Percentiles rank a stretch among this genome's conserved stretches.
Evolutionary conservation across 495 filamentous ascomycete species (phyloP).

Genomic region (Tuber brumale): DNA sequence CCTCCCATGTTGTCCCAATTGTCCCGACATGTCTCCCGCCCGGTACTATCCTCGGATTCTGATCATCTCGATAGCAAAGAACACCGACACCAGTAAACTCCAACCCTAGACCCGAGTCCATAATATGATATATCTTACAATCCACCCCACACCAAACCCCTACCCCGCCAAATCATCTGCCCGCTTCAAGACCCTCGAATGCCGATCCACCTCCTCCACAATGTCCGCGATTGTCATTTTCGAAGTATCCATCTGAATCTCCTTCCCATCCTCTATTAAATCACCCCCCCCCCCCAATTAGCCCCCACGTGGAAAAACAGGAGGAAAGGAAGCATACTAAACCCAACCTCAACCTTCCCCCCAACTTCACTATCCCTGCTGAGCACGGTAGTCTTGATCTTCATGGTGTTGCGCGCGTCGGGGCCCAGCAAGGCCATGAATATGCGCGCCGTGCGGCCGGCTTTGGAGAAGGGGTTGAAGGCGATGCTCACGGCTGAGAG

Average conservation of each 20-base stretch:
- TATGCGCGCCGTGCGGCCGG: slow-evolving; percentile 69
- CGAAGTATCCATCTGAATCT: slow-evolving; percentile 62
- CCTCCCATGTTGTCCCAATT: not conserved
- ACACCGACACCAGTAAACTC: not conserved
- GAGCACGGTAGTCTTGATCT: slow-evolving; percentile 72
- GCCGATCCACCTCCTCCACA: slow-evolving; percentile 79
- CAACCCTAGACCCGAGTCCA: not conserved
- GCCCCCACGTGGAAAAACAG: not conserved
- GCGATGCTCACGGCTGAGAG: slow-evolving; percentile 73
- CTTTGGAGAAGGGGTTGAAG: slow-evolving; percentile 85
- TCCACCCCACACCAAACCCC: slow-evolving; percentile 7
- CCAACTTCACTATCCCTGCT: slow-evolving; percentile 57
- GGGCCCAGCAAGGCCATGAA: slow-evolving; percentile 85
- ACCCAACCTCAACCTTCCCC: slow-evolving; percentile 65
- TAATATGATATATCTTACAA: slow-evolving; percentile 20
- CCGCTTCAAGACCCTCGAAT: slow-evolving; percentile 72
- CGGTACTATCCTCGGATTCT: not conserved
- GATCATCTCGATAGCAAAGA: not conserved
- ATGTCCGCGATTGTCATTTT: slow-evolving; percentile 80
- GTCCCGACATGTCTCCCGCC: not conserved
- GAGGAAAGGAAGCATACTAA: slow-evolving; percentile 55
- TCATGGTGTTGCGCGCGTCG: slow-evolving; percentile 63
- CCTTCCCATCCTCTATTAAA: slow-evolving; percentile 69
- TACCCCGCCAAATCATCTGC: slow-evolving; percentile 69
- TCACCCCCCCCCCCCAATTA: slow-evolving; percentile 9